Conservation (phyloP, 1,284 basidiomycete species). For the Marasmius fiardii region DNA sequence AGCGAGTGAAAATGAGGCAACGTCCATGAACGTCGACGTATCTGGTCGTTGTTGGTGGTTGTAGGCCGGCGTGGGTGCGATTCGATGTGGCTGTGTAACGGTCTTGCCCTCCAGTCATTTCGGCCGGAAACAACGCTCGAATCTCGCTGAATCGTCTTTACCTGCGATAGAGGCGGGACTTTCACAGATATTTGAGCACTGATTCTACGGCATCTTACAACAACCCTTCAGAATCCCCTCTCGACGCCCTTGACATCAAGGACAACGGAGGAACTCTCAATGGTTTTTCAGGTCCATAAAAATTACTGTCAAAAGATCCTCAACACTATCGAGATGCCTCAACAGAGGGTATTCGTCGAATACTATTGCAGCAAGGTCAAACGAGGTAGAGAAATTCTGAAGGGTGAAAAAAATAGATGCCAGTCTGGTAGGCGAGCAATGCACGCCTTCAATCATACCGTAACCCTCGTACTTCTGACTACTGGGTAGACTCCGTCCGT, state of each 20-base stretch:
- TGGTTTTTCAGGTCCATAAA: constrained; percentile 4
- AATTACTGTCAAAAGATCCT: constrained; percentile 6
- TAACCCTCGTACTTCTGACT: neutral
- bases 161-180: no score
- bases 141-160: no score
- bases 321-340: no score
- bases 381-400: no score
- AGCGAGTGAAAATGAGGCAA: constrained; percentile 4
- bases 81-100: neutral
- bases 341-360: no score
- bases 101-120: neutral
- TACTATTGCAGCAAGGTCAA: no score
- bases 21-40: neutral
- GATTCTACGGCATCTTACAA: no score
- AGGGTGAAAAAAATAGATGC: no score
- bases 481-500: constrained; percentile 55
- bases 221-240: neutral
- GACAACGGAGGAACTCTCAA: neutral
- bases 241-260: neutral
- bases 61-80: neutral
- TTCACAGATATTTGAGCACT: no score
- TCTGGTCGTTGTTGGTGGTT: neutral
- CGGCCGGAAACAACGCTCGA: neutral
- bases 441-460: no score
- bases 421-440: constrained; percentile 50